Evolutionary conservation across 2,329 filamentous ascomycete species (phyloP), one percentile per base, ranked within the genome.

Genomic region (Aspergillus thermomutatus): DNA sequence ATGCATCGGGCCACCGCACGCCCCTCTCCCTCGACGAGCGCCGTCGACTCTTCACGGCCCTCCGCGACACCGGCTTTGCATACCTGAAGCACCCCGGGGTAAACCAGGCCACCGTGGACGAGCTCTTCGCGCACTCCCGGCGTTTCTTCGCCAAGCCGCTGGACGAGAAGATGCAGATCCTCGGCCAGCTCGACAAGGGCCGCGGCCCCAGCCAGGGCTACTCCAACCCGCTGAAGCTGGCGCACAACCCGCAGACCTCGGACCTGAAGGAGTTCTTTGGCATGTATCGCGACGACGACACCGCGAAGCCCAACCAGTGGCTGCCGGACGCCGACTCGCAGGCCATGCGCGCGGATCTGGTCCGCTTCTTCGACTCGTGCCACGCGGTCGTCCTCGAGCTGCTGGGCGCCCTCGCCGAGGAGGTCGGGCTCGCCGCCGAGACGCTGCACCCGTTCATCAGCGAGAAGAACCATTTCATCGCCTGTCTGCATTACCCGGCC

Each of bases 201-300:
- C 48, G 48, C 8, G 48, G 48, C 4, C 48, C 48, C 3, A 49
- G 48, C 48, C 48, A 49, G 48, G 48, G 48, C 3, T 49, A 49
- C 48, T 49, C 48, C 8, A 49, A 49, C 26, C 48, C 48, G 48
- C 48, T 14, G 48, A 19, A 49, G 9, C 48, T 49, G 31, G 48
- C 48, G 11, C n/a, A 28, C 17, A 31, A 49, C 25, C 26, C 48
- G 10, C 26, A 28, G 25, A 27, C 26, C 2, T 49, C 48, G 8
- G 48, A 49, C 27, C 26, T 49, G 48, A 49, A 49, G 21, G 48
- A 49, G 26, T 49, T 28, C 48, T 49, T 49, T 14, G 48, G 48
- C 48, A 49, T 49, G 48, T 49, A 49, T 34, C 48, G 48, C 27
- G 48, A 49, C 27, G 48, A 49, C 48, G 48, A 49, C 48, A 31